A percentile compares a stretch with the other conserved stretches of the same genome.
These are phyloP conservation scores for Rhizopus sp. DNA, from an alignment of 371 early-diverging fungal species.

Conservation along the genomic window DNA sequence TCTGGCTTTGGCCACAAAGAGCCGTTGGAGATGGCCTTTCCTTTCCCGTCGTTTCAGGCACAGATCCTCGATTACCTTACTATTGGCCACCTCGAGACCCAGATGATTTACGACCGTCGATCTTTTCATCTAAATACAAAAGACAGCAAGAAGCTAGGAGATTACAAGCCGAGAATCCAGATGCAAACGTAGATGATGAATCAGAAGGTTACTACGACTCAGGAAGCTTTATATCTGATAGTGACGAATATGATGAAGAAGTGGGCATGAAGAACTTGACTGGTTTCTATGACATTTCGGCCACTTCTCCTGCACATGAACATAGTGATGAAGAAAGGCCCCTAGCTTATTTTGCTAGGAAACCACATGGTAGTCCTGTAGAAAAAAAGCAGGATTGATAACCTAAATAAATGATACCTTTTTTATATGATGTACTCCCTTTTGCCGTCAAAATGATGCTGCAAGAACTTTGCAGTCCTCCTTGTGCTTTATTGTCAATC, in stretches of 20 bases:
- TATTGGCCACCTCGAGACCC: slow-evolving; percentile 45
- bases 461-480: too few relatives aligned
- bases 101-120: slow-evolving; percentile 37
- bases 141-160: slow-evolving; percentile 30
- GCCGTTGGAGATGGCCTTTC: slow-evolving; percentile 72
- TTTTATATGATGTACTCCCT: too few relatives aligned
- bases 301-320: slow-evolving; percentile 18
- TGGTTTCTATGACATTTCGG: slow-evolving; percentile 29
- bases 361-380: neutral
- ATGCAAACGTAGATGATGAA: slow-evolving; percentile 19
- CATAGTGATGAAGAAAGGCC: slow-evolving; percentile 26
- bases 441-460: too few relatives aligned
- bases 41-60: slow-evolving; percentile 55
- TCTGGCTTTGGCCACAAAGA: slow-evolving; percentile 74
- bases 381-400: too few relatives aligned
- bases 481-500: too few relatives aligned
- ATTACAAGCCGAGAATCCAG: slow-evolving; percentile 22
- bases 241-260: slow-evolving; percentile 42
- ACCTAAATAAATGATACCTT: too few relatives aligned
- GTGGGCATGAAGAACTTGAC: slow-evolving; percentile 25
- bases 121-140: slow-evolving; percentile 41
- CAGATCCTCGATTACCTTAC: slow-evolving; percentile 31
- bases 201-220: slow-evolving; percentile 39
- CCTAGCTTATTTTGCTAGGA: slow-evolving; percentile 12
- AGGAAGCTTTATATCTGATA: slow-evolving; percentile 37